These are phyloP conservation scores for Diddensiella caesifluorescens DNA, from an alignment of 805 yeast species.

Conservation along the genomic window DNA sequence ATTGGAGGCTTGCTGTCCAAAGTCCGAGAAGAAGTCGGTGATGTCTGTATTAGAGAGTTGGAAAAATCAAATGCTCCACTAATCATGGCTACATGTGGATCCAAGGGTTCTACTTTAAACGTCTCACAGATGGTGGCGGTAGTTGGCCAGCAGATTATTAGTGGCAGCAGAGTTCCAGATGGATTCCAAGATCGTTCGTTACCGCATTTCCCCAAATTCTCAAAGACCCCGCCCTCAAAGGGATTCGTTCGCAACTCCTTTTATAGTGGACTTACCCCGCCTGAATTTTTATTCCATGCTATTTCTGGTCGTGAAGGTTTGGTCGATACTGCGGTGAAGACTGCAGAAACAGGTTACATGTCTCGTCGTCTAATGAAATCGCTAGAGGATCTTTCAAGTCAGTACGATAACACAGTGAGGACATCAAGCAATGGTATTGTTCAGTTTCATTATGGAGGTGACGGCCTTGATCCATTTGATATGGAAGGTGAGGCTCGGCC, in stretches of 20 bases:
- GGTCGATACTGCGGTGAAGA: slow-evolving; percentile 98
- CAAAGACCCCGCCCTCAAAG: slow-evolving; percentile 95
- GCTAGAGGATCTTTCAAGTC: slow-evolving; percentile 88
- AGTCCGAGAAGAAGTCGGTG: slow-evolving; percentile 98
- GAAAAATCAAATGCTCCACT: slow-evolving; percentile 91
- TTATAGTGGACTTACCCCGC: slow-evolving; percentile 89
- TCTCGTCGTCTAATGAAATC: slow-evolving; percentile 98
- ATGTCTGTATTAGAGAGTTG: slow-evolving; percentile 88
- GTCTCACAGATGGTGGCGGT: slow-evolving; percentile 99
- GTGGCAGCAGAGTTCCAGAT: slow-evolving; percentile 98
- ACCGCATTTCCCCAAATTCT: slow-evolving; percentile 93
- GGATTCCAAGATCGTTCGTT: slow-evolving; percentile 99
- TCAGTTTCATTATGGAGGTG: slow-evolving; percentile 97
- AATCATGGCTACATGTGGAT: slow-evolving; percentile 99
- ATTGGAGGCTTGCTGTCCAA: slow-evolving; percentile 94
- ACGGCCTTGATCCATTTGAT: slow-evolving; percentile 94
- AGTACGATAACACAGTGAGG: slow-evolving; percentile 90
- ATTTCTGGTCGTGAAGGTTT: slow-evolving; percentile 99
- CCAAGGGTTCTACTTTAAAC: slow-evolving; percentile 95
- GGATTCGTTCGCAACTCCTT: slow-evolving; percentile 97
- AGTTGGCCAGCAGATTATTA: slow-evolving; percentile 97
- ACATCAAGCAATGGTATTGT: slow-evolving; percentile 95
- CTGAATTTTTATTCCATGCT: slow-evolving; percentile 96
- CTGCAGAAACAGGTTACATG: slow-evolving; percentile 99
- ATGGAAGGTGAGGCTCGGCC: slow-evolving; percentile 99